These are phyloP conservation scores for Colletotrichum sp. DNA, from an alignment of 2,329 filamentous ascomycete species.

Conservation along the genomic window DNA sequence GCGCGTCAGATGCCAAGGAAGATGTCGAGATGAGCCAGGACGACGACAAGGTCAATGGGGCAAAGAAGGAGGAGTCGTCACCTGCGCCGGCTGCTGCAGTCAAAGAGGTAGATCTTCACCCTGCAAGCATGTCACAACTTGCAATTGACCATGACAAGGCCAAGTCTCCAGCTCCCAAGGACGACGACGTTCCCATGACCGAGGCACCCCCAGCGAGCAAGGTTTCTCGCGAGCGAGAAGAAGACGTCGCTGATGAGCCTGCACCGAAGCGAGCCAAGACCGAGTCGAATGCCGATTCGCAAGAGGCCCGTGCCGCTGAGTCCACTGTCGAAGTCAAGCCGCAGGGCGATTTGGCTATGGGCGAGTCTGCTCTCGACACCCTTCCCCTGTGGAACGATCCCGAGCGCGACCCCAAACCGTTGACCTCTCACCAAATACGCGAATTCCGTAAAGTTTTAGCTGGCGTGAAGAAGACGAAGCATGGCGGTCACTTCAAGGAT, in stretches of 20 bases:
- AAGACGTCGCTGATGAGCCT: slow-evolving; percentile 71
- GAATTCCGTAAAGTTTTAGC: slow-evolving; percentile 71
- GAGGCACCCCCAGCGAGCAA: slow-evolving; percentile 62
- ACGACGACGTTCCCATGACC: slow-evolving; percentile 54
- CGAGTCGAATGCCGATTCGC: slow-evolving; percentile 53
- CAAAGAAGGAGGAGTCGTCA: slow-evolving; percentile 3
- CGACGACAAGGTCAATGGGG: slow-evolving; percentile 1
- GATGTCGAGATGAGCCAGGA: slow-evolving; percentile 20
- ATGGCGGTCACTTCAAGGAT: slow-evolving; percentile 75
- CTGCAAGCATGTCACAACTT: slow-evolving; percentile 42
- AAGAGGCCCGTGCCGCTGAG: slow-evolving; percentile 25
- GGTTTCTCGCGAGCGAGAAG: slow-evolving; percentile 76
- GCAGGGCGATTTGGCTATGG: slow-evolving; percentile 25
- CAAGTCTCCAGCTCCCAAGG: neutral
- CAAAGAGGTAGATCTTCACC: slow-evolving; percentile 38
- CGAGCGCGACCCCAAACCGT: slow-evolving; percentile 48
- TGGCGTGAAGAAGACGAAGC: slow-evolving; percentile 85
- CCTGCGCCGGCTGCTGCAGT: slow-evolving; percentile 19
- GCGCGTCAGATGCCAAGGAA: neutral
- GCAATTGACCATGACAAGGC: slow-evolving; percentile 39
- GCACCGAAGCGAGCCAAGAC: slow-evolving; percentile 83
- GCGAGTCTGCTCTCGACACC: slow-evolving; percentile 27
- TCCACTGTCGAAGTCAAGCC: slow-evolving; percentile 32
- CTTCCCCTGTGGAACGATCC: slow-evolving; percentile 46
- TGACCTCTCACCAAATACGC: slow-evolving; percentile 65